Base-by-base conservation (phyloP, 495 filamentous ascomycete genomes). In the Opeltia flavorubescens region DNA sequence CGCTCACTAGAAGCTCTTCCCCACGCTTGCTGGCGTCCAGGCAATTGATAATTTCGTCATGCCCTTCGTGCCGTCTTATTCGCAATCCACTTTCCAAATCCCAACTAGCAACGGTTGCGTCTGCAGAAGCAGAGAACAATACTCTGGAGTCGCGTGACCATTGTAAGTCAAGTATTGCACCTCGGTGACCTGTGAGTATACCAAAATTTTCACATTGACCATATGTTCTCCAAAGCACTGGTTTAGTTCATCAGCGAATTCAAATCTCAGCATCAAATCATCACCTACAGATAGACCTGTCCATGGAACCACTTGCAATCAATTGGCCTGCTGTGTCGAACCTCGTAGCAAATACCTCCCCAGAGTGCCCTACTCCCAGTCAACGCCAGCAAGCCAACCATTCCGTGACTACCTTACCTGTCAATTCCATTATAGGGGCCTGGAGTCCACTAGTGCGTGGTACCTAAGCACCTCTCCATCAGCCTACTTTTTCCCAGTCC, bases 281-380 rank as follows among this genome's bases (percentile, higher is more conserved):
- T n/a, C 9, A 41, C 79, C 35, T 71, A 94, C 89, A 71, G 46
- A 98, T 95, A 38, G 78, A 81, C 49, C 93, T 74, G 64, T 98
- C 91, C 81, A 94, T 89, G 1, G 87, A 93, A 13, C 89, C 93
- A 4, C 91, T 95, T 40, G 93, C 91, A 51, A 96, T 89, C 48
- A 84, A 72, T 43, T 86, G 81, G 20, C 87, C 88, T 4, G 81
- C 79, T 9, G 85, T 82, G 61, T 95, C 86, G 52, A 98, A 98
- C 57, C 83, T 81, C 20, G 84, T 80, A n/a, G 83, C 71, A 59
- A 95, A 96, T 26, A 96, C 77, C 66, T 98, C 91, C 8, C 84
- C 77, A 27, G 72, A 74, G 56, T 83, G 79, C 23, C 79, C 77
- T 77, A 36, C 4, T 17, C 8, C 6, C 13, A 24, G 28, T 57